phyloP scores from a whole-genome alignment of 352 stramenopile species.

The Phytophthora idaei region DNA sequence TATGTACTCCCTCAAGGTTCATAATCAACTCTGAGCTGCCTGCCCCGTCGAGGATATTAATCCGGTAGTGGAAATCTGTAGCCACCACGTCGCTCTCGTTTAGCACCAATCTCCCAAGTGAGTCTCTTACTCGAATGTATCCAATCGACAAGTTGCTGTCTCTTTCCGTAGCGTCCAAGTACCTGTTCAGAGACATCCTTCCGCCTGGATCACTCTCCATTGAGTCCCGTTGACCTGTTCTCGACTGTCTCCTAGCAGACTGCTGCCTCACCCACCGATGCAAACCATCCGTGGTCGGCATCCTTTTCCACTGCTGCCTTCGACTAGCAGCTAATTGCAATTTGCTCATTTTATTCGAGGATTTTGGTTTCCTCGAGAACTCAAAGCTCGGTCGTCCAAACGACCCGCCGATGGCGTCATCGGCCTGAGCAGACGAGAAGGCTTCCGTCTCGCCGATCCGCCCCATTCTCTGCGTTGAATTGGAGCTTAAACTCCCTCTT shows the following conservation, averaged over 20 bases:
- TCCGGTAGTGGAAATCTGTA: conserved; percentile 82
- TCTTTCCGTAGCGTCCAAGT: conserved; percentile 57
- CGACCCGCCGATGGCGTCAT: conserved; percentile 42
- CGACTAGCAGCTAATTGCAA: conserved; percentile 75
- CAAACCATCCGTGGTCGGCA: conserved; percentile 73
- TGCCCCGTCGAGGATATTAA: conserved; percentile 77
- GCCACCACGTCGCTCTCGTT: conserved; percentile 84
- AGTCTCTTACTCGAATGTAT: conserved; percentile 83
- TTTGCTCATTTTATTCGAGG: conserved; percentile 63
- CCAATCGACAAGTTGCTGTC: conserved; percentile 72
- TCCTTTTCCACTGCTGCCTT: conserved; percentile 77
- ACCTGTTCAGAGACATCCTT: conserved; percentile 45
- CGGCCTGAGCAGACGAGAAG: conserved; percentile 38
- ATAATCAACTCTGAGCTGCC: conserved; percentile 83
- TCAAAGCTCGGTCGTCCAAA: conserved; percentile 40
- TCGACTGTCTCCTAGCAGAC: conserved; percentile 22
- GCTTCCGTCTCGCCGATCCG: conserved; percentile 55
- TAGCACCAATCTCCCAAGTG: conserved; percentile 66
- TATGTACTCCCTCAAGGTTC: conserved; percentile 83
- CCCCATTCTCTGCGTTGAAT: conserved; percentile 42
- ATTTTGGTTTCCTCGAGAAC: conserved; percentile 23
- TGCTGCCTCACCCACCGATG: conserved; percentile 73
- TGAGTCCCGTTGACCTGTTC: conserved; percentile 44
- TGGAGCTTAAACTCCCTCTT: conserved; percentile 28
- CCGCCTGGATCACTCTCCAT: conserved; percentile 56